Conservation (phyloP, 2,329 filamentous ascomycete genomes). For the Drechslera avenae region DNA sequence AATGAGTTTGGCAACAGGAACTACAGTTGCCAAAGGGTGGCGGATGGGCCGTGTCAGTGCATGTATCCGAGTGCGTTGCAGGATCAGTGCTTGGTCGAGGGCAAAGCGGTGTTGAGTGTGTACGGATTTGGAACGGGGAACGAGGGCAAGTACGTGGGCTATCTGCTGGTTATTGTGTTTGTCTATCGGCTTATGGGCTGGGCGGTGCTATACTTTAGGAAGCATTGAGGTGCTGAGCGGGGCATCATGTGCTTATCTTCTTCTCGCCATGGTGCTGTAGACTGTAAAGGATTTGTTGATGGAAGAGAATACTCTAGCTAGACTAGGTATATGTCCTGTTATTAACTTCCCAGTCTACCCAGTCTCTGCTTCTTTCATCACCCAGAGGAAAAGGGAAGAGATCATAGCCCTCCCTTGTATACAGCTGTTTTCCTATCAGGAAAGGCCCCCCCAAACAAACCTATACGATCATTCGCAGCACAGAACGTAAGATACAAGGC, state of each 20-base stretch:
- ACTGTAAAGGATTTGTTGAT: no score
- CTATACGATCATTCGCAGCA: no score
- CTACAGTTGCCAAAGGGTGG: constrained; percentile 62
- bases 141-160: constrained; percentile 73
- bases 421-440: neutral
- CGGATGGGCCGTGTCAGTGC: constrained; percentile 62
- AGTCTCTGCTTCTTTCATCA: constrained; percentile 13
- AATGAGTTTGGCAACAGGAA: constrained; percentile 75
- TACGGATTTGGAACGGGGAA: constrained; percentile 72
- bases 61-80: constrained; percentile 71
- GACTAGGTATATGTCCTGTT: constrained; percentile 7
- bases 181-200: constrained; percentile 74
- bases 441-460: no score
- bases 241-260: no score
- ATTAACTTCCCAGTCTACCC: constrained; percentile 13
- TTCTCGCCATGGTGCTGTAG: no score
- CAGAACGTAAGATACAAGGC: no score
- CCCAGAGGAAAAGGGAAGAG: no score
- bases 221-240: no score
- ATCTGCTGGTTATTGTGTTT: constrained; percentile 75
- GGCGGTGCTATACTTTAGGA: constrained; percentile 59
- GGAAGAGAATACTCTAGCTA: neutral
- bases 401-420: neutral
- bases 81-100: constrained; percentile 70
- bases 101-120: constrained; percentile 69